Evolutionary conservation across 192 early-diverging fungal species (phyloP), one percentile per base, ranked within the genome.

Genomic region (Coemansia sp.): DNA sequence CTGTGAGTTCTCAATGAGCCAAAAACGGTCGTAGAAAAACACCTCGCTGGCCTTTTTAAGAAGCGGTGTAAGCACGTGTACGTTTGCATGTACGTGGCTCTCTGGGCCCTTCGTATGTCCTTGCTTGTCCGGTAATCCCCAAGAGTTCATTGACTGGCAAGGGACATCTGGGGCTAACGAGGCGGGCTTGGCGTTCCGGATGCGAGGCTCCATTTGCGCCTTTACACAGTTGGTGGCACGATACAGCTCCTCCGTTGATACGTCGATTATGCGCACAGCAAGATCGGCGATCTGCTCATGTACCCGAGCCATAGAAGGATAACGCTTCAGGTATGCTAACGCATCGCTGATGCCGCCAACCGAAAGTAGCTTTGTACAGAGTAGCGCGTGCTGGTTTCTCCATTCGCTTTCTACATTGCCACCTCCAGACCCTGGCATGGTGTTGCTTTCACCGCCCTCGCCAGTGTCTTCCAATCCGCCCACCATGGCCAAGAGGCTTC

Each of bases 11-110:
- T 72, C 77, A 11, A 70, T 57, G 14, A 67, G 67, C 77, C 77
- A 79, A 50, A 79, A 79, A 31, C 63, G 65, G 17, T 79, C 71
- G 48, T 79, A 79, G 33, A 79, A 79, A 57, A 79, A 79, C 36
- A 60, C 67, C 17, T 74, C 77, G 55, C 34, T 59, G n/a, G 77
- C 53, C 27, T 38, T 55, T 40, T 37, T 57, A 25, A 42, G 38
- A 25, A 65, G 62, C 22, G 75, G 75, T 4, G 66, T 65, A 3
- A 79, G 66, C 17, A 72, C 66, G 29, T 68, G 38, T 11, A 3
- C 10, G 19, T 25, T 30, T 23, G 36, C 34, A 17, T 62, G 50
- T 27, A 28, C 9, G 9, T 54, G 27, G 52, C 5, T 28, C 34
- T 54, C 52, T 31, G 4, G 11, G 5, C 11, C 13, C 14, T 29